Evolutionary conservation across 2,329 filamentous ascomycete species (phyloP), one percentile per base, ranked within the genome.

Genomic region (Fusarium acutatum): DNA sequence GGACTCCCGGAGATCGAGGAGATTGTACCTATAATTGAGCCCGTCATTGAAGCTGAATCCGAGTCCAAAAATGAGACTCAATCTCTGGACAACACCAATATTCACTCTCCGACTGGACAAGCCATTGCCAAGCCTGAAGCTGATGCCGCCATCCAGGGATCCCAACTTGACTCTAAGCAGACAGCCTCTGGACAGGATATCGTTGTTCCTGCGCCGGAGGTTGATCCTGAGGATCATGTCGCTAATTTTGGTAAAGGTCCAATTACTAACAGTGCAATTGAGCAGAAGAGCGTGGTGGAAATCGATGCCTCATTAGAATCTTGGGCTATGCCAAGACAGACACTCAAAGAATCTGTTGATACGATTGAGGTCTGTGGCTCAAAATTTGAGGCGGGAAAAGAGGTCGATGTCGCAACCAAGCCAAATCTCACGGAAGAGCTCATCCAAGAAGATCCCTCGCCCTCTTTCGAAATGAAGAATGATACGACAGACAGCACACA

Each of bases 31-130:
- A 71, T 75, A 76, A 58, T 75, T 75, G 74, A 77, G 68, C 72
- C 72, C 73, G 69, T 77, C 63, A 74, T 74, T 76, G 75, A 76
- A 77, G 74, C 60, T 78, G 76, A 78, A 77, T 69, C 76, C 57
- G 75, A 78, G 72, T 71, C 64, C 61, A 67, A 77, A 75, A 68
- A 71, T 69, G 73, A 76, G 61, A 75, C 64, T 60, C 75, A 76
- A 75, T 62, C 67, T 71, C 46, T 68, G 64, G 67, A 65, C 64
- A 61, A 66, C 52, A 52, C 54, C 59, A 61, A 66, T 65, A 61
- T 30, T 58, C 65, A 67, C 71, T 53, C 58, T 64, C 44, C 64
- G 60, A 60, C 68, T 52, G 73, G 73, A 62, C 59, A 35, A 61
- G 57, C 67, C 60, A 41, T 56, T 71, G 60, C 59, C 46, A 67